phyloP scores from a whole-genome alignment of 2,329 filamentous ascomycete species.

The Coniochaeta prunicola region DNA sequence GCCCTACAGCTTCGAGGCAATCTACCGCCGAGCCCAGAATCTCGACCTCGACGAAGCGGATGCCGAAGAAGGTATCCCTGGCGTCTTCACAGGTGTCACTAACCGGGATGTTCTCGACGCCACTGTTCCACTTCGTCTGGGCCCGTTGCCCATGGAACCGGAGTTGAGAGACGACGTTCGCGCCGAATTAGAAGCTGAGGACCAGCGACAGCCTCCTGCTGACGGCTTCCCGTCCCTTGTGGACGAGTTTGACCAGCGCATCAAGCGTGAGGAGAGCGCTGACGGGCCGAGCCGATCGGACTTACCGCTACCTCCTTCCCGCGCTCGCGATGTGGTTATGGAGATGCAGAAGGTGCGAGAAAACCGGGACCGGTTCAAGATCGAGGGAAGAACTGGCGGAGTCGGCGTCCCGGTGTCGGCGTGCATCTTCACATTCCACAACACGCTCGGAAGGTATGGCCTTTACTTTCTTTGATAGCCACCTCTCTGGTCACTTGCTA shows the following conservation, averaged over 20 bases:
- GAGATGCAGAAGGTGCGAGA: constrained; percentile 93
- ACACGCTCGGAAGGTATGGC: constrained; percentile 77
- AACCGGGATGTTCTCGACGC: constrained; percentile 55
- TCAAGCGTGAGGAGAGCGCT: constrained; percentile 82
- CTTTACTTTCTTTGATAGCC: constrained; percentile 2
- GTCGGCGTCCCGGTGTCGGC: constrained; percentile 78
- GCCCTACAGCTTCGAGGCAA: constrained; percentile 55
- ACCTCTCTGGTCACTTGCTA: constrained; percentile 9
- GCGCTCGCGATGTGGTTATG: constrained; percentile 83
- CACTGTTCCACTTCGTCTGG: constrained; percentile 60
- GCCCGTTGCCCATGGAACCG: constrained; percentile 73
- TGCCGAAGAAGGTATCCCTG: constrained; percentile 57
- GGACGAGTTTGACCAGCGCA: constrained; percentile 81
- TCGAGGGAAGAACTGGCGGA: constrained; percentile 77
- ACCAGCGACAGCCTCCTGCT: constrained; percentile 65
- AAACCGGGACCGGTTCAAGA: constrained; percentile 83
- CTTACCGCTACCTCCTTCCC: constrained; percentile 79
- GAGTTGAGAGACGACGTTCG: constrained; percentile 80
- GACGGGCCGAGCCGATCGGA: constrained; percentile 74
- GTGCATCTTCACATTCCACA: constrained; percentile 98
- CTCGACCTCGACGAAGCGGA: constrained; percentile 57
- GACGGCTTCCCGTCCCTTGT: constrained; percentile 67
- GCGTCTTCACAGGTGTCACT: constrained; percentile 52
- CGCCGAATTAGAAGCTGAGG: constrained; percentile 79
- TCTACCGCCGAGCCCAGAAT: constrained; percentile 49